Evolutionary conservation across 148 eudicot genomes (phyloP), one percentile per base, ranked within the genome.

Genomic region (Dysphania ambrosioides): DNA sequence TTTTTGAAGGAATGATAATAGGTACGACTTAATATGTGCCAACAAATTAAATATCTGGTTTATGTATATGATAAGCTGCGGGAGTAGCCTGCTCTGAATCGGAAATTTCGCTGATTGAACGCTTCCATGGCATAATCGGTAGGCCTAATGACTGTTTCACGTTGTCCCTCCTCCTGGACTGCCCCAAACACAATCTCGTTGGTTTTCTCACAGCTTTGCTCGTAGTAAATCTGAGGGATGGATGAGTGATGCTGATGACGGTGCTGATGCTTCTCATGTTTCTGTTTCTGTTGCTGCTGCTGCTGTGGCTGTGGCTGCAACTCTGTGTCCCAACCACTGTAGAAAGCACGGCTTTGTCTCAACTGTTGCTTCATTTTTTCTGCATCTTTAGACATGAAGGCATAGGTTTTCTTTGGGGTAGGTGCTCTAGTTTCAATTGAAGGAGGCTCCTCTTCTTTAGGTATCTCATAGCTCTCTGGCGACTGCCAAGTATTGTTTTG

Each of bases 101-200:
- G 87, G 24, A 79, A 11, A 40, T 69, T 78, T 3, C 49, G 85
- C 19, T 68, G 82, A 44, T 75, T 79, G 55, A 75, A 76, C 49
- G 88, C 56, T 77, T 82, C 77, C 79, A 80, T 44, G 2, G 86
- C 90, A 75, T 87, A 87, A 71, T 84, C 85, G 70, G 92, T 66
- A 26, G 97, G 98, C 83, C 84, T 85, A 38, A 95, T 87, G 4
- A 88, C 88, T 60, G 82, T 49, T 34, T 86, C 86, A 27, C 70
- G 82, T 69, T 68, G 76, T 62, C 53, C 53, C 21, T 73, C 87
- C 70, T 93, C 97, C 80, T 95, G 97, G 29, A 92, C 90, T 18
- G 98, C 98, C 49, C 98, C 98, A 70, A 95, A 95, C 34, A 94
- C 88, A 12, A 92, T 79, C 88, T 92, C 97, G 21, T 84, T 83